Evolutionary conservation across 257 asterid genomes (phyloP), one percentile per base, ranked within the genome.

Genomic region (Avicennia marina): DNA sequence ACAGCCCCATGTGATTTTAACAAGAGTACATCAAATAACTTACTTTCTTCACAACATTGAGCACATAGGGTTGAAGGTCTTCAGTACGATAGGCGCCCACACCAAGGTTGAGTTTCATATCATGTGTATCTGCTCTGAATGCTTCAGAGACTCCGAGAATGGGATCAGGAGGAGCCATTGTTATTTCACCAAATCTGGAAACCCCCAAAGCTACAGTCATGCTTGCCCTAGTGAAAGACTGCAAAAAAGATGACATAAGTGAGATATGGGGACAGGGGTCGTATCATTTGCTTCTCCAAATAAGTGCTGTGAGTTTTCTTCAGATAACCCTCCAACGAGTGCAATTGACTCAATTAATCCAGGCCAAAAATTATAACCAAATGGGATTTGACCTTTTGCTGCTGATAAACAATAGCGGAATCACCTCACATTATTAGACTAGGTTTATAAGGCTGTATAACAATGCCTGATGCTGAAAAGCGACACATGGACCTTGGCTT

Each of bases 101-200:
- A 15, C 95, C 97, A 68, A 91, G 98, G 74, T 91, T 91, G 42
- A 88, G 88, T 79, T 91, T 91, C 84, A 83, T 66, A 50, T 88
- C 98, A 57, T 77, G 15, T 6, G 82, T 81, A 70, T 91, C 98
- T n/a, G 95, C 95, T 74, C 52, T 84, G 76, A 91, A 91, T 52
- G 98, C 97, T 65, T 91, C 98, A 53, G 98, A 88, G 60, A 91
- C 98, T 40, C 95, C 97, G 39, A 91, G 96, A 65, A 91, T 88
- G 49, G 97, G 98, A 74, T 91, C 98, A 21, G 98, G 90, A 48
- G 98, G 98, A 52, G 98, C 96, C 98, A 91, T 83, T 26, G 89
- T 65, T 40, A 91, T 58, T 66, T 72, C 73, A 62, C 71, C 80
- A 64, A 88, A 91, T 44, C 75, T 81, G 68, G 98, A 91, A 32